These are phyloP conservation scores for Dothistroma pini DNA, from an alignment of 2,329 filamentous ascomycete genomes.

Conservation along the genomic window DNA sequence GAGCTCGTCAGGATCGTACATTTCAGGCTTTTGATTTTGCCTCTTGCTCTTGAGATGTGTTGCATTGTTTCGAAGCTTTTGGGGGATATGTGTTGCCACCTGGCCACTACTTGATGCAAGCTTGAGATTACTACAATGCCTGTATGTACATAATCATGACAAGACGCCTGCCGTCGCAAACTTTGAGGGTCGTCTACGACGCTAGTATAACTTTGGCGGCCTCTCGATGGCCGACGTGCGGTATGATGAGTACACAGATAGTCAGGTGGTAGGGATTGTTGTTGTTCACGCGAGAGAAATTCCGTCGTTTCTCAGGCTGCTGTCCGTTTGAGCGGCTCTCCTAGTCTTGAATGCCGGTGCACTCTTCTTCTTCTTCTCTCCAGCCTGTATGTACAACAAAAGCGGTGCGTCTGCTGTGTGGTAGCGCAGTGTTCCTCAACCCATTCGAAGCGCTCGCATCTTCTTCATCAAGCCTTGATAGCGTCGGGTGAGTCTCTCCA, in stretches of 20 bases:
- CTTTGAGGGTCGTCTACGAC: background rate
- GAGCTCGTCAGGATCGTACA: background rate
- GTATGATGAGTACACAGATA: conserved; percentile 11
- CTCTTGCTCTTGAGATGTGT: background rate
- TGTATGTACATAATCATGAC: conserved; percentile 9
- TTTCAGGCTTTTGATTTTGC: background rate
- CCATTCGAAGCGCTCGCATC: no score
- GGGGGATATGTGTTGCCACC: background rate
- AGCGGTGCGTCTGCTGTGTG: no score
- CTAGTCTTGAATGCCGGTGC: no score
- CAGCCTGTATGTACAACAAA: no score
- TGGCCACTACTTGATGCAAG: background rate
- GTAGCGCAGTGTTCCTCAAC: no score
- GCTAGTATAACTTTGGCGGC: background rate
- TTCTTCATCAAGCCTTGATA: no score
- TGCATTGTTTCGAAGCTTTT: background rate
- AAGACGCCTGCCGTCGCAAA: background rate
- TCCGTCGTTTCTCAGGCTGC: no score
- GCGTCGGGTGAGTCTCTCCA: no score
- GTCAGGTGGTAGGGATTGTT: conserved; percentile 8
- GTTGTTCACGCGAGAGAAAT: background rate
- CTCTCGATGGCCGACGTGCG: background rate
- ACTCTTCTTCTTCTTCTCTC: no score
- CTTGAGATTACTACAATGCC: background rate
- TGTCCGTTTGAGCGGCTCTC: no score